Conservation (phyloP, 495 filamentous ascomycete genomes). For the Daldinia childiae region DNA sequence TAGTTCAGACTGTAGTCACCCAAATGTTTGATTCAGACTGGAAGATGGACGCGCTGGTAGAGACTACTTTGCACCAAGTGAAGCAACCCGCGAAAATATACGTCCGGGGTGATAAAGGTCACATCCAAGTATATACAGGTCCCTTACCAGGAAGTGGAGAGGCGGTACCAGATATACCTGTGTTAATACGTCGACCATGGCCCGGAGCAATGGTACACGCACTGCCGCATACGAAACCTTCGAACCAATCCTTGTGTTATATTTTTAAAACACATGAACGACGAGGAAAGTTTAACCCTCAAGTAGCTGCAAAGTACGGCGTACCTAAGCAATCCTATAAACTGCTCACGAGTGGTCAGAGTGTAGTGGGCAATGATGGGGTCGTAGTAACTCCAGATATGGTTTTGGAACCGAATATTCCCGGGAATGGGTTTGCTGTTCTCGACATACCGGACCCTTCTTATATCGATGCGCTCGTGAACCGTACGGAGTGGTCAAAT, state of each 20-base stretch:
- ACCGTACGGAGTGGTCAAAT: constrained; percentile 77
- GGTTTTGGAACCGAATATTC: constrained; percentile 53
- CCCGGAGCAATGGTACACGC: constrained; percentile 71
- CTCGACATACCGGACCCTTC: constrained; percentile 76
- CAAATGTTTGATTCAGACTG: constrained; percentile 87
- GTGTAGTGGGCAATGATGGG: constrained; percentile 63
- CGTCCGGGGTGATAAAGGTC: constrained; percentile 69
- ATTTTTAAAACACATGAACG: constrained; percentile 77
- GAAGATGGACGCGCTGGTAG: constrained; percentile 72
- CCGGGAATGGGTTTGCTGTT: constrained; percentile 71
- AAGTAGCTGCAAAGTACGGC: constrained; percentile 68
- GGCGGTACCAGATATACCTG: constrained; percentile 70
- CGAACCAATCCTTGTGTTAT: constrained; percentile 79
- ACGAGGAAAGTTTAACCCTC: constrained; percentile 79
- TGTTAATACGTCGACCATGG: constrained; percentile 83
- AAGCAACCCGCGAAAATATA: constrained; percentile 74
- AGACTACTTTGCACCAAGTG: constrained; percentile 71
- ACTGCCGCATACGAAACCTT: constrained; percentile 72
- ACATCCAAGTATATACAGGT: constrained; percentile 72
- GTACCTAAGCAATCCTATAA: constrained; percentile 65
- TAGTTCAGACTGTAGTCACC: constrained; percentile 68
- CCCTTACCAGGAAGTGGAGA: constrained; percentile 64
- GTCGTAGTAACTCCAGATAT: constrained; percentile 64
- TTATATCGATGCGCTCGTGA: constrained; percentile 73
- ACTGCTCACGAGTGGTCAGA: constrained; percentile 60